Percentiles rank a stretch among this genome's conserved stretches.
These are phyloP conservation scores for Trametes cingulata DNA, from an alignment of 768 basidiomycete species.

Conservation along the genomic window DNA sequence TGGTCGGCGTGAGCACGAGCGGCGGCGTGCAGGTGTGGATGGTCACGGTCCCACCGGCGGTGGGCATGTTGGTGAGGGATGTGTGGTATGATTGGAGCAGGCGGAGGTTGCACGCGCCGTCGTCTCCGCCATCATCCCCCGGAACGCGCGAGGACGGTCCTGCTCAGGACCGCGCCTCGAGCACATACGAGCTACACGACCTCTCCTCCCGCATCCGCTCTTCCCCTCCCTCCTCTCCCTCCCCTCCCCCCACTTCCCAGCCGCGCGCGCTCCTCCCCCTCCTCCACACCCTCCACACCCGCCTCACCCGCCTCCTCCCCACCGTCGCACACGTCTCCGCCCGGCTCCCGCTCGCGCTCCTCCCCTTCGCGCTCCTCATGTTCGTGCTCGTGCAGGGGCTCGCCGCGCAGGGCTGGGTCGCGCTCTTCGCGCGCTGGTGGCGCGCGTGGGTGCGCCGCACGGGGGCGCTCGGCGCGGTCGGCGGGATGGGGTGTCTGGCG, in stretches of 20 bases:
- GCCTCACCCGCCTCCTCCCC: slow-evolving; percentile 51
- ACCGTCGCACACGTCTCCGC: slow-evolving; percentile 66
- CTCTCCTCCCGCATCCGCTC: neutral
- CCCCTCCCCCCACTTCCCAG: slow-evolving; percentile 1
- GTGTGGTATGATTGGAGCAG: slow-evolving; percentile 38
- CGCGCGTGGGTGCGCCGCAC: slow-evolving; percentile 41
- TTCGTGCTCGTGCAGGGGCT: slow-evolving; percentile 92
- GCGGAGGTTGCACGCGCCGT: neutral
- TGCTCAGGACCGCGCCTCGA: too few relatives aligned
- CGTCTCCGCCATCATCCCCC: neutral
- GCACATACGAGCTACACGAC: slow-evolving; percentile 12
- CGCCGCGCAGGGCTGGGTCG: slow-evolving; percentile 83
- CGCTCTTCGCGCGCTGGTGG: slow-evolving; percentile 76
- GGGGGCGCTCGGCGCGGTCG: slow-evolving; percentile 39
- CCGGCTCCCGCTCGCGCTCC: slow-evolving; percentile 74
- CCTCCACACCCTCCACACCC: slow-evolving; percentile 17
- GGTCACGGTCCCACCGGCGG: slow-evolving; percentile 81
- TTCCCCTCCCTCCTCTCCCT: neutral
- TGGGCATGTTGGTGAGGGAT: slow-evolving; percentile 71
- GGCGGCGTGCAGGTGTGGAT: slow-evolving; percentile 80
- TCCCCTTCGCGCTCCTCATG: slow-evolving; percentile 92
- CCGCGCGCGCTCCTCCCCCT: slow-evolving; percentile 11
- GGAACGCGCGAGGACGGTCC: neutral
- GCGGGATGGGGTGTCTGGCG: slow-evolving; percentile 64
- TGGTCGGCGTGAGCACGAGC: slow-evolving; percentile 76